Percentiles rank a stretch among this genome's conserved stretches.
Evolutionary conservation across 768 basidiomycete genomes (phyloP).

Genomic region (Phlegmacium glaucopus): DNA sequence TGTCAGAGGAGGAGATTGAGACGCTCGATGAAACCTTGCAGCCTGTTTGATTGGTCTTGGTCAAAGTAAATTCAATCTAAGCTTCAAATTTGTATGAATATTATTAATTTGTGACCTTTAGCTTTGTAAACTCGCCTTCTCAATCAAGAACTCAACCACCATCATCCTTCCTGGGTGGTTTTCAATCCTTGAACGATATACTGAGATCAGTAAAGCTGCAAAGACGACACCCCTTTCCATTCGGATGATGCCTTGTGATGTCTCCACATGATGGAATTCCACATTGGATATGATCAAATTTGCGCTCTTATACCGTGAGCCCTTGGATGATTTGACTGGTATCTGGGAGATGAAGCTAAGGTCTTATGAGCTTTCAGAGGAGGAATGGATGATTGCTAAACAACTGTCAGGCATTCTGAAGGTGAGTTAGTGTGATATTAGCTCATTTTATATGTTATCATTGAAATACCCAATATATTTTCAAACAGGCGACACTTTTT

Average conservation of each 20-base stretch:
- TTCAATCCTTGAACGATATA: constrained; percentile 5
- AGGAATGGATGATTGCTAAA: not conserved
- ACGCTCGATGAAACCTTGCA: constrained; percentile 13
- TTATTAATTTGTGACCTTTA: constrained; percentile 4
- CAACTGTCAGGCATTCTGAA: not conserved
- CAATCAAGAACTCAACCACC: constrained; percentile 22
- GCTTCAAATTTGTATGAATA: constrained; percentile 6
- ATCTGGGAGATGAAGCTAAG: not conserved
- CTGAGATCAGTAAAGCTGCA: not conserved
- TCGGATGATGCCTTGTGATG: constrained; percentile 33
- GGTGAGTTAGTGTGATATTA: not conserved
- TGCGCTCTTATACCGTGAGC: not conserved
- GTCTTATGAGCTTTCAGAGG: not conserved
- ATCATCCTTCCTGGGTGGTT: constrained; percentile 19
- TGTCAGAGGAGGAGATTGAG: constrained; percentile 11
- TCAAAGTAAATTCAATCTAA: constrained; percentile 22
- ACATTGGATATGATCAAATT: constrained; percentile 8
- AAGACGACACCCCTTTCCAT: not conserved
- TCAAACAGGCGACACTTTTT: not conserved
- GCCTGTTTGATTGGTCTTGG: constrained; percentile 24
- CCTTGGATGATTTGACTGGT: not conserved
- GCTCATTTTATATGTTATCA: not conserved
- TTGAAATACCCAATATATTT: not conserved
- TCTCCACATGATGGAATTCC: constrained; percentile 36
- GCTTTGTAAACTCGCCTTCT: constrained; percentile 18